Evolutionary conservation across 2,329 filamentous ascomycete species (phyloP), one percentile per base, ranked within the genome.

Genomic region (Penicillium sumatraense): DNA sequence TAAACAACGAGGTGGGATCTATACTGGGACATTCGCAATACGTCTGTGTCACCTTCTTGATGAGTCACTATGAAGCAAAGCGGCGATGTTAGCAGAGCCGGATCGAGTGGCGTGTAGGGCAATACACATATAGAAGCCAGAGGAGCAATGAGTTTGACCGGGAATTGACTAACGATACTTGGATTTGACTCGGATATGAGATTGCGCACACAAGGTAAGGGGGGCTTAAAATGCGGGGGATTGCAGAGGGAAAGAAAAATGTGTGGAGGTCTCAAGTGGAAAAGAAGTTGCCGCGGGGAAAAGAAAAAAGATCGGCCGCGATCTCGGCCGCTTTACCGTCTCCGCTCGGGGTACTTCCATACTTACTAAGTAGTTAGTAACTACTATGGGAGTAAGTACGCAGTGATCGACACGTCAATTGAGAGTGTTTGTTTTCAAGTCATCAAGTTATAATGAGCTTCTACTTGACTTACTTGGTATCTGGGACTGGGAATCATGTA

Each of bases 1-100:
- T 56, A 27, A 42, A 57, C 54, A 53, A 58, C 58, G 60, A 64
- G 59, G 56, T 57, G 60, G 65, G 67, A 57, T 64, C 57, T 64
- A 62, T 70, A 67, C 68, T 71, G 54, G 55, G 27, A 40, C 48
- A 53, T 54, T 46, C 42, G 33, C 24, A 20, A 31, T 27, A 26
- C 29, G 29, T 27, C 24, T 31, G 16, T 52, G 42, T 41, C n/a
- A 47, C 44, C 45, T 29, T 60, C 49, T 36, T 58, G 23, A 53
- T 61, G 54, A 61, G 56, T 61, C 59, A 62, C 57, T 60, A 56
- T 51, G 52, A 56, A 60, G 54, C 50, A 60, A 56, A 29, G 33
- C 7, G 29, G n/a, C 38, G 24, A 49, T 33, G 51, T 51, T 41
- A 54, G 54, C 33, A 27, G 33, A 11, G n/a, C n/a, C n/a, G n/a